These are phyloP conservation scores for Syzygium aqueum DNA, from an alignment of 345 rosid species.

Conservation along the genomic window DNA sequence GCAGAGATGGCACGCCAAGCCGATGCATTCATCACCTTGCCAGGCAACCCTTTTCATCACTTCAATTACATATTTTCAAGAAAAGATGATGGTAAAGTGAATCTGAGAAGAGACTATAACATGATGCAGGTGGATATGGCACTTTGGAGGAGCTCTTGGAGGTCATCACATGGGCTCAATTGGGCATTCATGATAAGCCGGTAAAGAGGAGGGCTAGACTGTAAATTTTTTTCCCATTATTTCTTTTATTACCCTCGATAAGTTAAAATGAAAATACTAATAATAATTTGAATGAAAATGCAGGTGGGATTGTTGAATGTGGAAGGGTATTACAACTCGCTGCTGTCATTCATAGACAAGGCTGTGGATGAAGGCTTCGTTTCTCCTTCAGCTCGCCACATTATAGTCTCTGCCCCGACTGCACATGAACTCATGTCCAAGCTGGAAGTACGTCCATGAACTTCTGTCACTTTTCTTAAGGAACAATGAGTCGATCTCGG, in stretches of 20 bases:
- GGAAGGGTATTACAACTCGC: slow-evolving; percentile 66
- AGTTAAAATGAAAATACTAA: not conserved
- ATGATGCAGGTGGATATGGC: slow-evolving; percentile 59
- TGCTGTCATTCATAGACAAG: slow-evolving; percentile 65
- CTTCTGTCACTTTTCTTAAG: not conserved
- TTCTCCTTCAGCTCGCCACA: slow-evolving; percentile 60
- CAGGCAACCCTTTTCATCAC: slow-evolving; percentile 22
- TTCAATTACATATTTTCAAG: not conserved
- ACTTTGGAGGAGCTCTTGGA: slow-evolving; percentile 69
- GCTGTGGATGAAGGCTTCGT: slow-evolving; percentile 82
- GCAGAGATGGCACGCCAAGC: slow-evolving; percentile 87
- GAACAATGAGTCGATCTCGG: not conserved
- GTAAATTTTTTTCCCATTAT: not conserved
- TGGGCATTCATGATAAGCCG: slow-evolving; percentile 71
- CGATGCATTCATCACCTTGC: slow-evolving; percentile 69
- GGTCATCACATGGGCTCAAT: slow-evolving; percentile 78
- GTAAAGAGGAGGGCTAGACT: slow-evolving; percentile 8
- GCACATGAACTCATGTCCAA: slow-evolving; percentile 65
- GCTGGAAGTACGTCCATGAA: slow-evolving; percentile 40
- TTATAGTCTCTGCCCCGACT: slow-evolving; percentile 63
- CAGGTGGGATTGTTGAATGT: slow-evolving; percentile 76
- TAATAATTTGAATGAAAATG: not conserved
- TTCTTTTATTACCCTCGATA: not conserved
- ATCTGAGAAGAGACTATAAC: not conserved
- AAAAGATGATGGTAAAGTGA: not conserved